A percentile compares a stretch with the other conserved stretches of the same genome.
These are phyloP conservation scores for Rhodamnia argentea DNA, from an alignment of 345 rosid species.

Conservation along the genomic window DNA sequence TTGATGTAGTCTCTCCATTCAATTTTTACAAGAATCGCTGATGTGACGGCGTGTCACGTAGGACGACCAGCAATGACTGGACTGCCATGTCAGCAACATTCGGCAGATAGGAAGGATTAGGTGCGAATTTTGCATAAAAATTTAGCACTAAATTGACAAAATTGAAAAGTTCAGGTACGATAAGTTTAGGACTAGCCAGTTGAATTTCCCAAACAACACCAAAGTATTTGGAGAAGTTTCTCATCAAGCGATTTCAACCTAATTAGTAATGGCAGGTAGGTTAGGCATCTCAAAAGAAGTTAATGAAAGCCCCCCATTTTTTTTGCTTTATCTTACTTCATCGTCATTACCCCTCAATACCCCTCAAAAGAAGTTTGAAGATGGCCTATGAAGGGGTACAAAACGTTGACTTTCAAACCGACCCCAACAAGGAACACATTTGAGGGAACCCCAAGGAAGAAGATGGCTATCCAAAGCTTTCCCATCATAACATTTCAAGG, in stretches of 20 bases:
- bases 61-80: not conserved
- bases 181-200: too few relatives aligned
- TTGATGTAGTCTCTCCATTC: not conserved
- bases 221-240: not conserved
- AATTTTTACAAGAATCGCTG: rapidly evolving
- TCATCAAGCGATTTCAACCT: not conserved
- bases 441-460: not conserved
- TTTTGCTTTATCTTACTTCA: not conserved
- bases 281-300: not conserved
- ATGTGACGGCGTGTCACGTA: rapidly evolving
- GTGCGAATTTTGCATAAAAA: too few relatives aligned
- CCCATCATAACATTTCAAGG: not conserved
- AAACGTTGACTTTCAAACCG: not conserved
- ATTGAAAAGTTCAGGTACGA: too few relatives aligned
- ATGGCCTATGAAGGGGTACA: not conserved
- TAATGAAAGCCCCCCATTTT: not conserved
- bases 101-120: not conserved
- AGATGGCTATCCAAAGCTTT: not conserved
- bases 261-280: not conserved
- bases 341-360: not conserved
- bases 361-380: not conserved
- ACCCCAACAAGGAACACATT: not conserved
- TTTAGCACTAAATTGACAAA: not conserved
- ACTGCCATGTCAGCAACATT: not conserved
- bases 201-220: not conserved